These are phyloP conservation scores for Ascochyta lentis DNA, from an alignment of 2,329 filamentous ascomycete genomes.

Conservation along the genomic window DNA sequence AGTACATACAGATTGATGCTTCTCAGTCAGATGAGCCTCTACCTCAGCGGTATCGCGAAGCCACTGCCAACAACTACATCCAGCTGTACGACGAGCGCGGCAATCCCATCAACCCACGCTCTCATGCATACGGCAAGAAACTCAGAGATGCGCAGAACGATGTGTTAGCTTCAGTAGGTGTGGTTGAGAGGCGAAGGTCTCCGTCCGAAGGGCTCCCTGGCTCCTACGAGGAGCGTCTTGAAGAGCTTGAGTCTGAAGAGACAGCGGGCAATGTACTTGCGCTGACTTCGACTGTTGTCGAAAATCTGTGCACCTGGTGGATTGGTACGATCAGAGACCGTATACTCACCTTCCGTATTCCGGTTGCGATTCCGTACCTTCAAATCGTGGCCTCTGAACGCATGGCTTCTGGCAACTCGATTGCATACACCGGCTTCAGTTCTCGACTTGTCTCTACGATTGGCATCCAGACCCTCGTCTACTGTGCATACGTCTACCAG, in stretches of 20 bases:
- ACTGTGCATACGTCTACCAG: conserved; percentile 29
- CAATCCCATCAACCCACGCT: conserved; percentile 52
- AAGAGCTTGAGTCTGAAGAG: conserved; percentile 41
- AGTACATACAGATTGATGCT: conserved; percentile 38
- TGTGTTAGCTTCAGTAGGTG: conserved; percentile 55
- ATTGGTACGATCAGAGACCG: conserved; percentile 41
- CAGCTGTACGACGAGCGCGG: conserved; percentile 56
- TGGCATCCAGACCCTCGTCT: conserved; percentile 27
- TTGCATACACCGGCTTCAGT: conserved; percentile 40
- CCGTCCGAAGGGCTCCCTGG: conserved; percentile 36
- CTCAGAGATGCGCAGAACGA: conserved; percentile 57
- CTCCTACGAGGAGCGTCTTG: conserved; percentile 36
- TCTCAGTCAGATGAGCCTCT: conserved; percentile 30
- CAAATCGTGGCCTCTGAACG: conserved; percentile 35
- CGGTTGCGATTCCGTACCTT: conserved; percentile 29
- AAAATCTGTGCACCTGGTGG: conserved; percentile 46
- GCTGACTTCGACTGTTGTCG: conserved; percentile 31
- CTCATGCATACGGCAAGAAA: conserved; percentile 48
- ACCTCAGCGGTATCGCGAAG: conserved; percentile 29
- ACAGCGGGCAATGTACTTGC: conserved; percentile 35
- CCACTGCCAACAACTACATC: conserved; percentile 34
- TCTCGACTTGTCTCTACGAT: conserved; percentile 31
- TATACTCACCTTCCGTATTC: conserved; percentile 39
- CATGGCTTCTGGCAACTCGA: conserved; percentile 23
- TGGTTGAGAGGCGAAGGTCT: conserved; percentile 50